Conservation (phyloP, 192 early-diverging fungal species). For the Thamnidium elegans region DNA sequence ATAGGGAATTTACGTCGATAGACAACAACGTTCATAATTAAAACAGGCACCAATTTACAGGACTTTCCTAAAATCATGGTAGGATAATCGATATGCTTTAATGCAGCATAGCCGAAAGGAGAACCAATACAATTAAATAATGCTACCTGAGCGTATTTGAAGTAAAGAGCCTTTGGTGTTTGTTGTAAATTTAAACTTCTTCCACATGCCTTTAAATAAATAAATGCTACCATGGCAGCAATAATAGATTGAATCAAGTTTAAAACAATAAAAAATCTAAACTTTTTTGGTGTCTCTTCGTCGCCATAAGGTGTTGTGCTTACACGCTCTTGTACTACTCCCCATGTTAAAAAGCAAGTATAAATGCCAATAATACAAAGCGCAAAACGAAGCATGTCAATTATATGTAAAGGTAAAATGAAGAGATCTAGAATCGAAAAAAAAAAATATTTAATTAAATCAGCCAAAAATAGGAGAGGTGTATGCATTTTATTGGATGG, state of each 20-base stretch:
- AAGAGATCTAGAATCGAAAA: constrained; percentile 11
- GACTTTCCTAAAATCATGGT: constrained; percentile 96
- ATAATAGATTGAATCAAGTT: constrained; percentile 83
- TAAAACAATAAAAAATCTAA: constrained; percentile 90
- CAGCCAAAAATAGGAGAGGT: too few relatives aligned
- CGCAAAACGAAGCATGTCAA: constrained; percentile 45
- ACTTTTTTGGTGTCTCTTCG: constrained; percentile 41
- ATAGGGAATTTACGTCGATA: constrained; percentile 83
- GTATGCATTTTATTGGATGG: too few relatives aligned
- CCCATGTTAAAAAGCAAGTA: constrained; percentile 95
- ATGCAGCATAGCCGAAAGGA: constrained; percentile 90
- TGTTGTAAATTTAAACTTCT: constrained; percentile 38
- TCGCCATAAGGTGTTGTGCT: constrained; percentile 75
- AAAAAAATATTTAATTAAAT: constrained; percentile 2
- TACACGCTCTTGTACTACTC: constrained; percentile 90
- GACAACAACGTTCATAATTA: constrained; percentile 92
- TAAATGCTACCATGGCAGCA: constrained; percentile 68
- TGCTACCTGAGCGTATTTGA: constrained; percentile 75
- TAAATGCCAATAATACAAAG: constrained; percentile 75
- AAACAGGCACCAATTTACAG: constrained; percentile 94
- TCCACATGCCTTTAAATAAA: constrained; percentile 65
- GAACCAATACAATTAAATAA: constrained; percentile 72
- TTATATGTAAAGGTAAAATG: background rate
- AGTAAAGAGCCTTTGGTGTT: constrained; percentile 34
- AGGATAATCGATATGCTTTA: constrained; percentile 95